A percentile compares a stretch with the other conserved stretches of the same genome.
These are phyloP conservation scores for Talaromyces sp. DNA, from an alignment of 2,329 filamentous ascomycete species.

Conservation along the genomic window DNA sequence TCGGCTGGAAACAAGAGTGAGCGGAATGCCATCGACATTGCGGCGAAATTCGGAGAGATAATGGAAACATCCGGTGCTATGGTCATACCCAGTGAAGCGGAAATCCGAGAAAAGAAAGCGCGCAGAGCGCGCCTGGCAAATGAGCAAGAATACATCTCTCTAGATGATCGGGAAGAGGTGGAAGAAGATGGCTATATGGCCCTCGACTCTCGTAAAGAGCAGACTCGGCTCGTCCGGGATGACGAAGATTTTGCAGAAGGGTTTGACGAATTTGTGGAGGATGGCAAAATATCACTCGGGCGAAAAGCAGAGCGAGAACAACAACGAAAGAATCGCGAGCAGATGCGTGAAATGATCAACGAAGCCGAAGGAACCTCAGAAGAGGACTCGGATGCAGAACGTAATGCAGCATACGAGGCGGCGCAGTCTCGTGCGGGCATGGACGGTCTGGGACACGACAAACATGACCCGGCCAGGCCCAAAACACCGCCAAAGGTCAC, in stretches of 20 bases:
- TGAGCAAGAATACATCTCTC: constrained; percentile 54
- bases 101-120: constrained; percentile 89
- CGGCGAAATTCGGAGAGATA: constrained; percentile 48
- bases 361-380: constrained; percentile 67
- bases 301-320: constrained; percentile 73
- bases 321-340: constrained; percentile 61
- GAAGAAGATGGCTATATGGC: constrained; percentile 44
- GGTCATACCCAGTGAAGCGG: constrained; percentile 72
- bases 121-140: constrained; percentile 76
- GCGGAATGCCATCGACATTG: constrained; percentile 54
- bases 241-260: constrained; percentile 93
- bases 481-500: constrained; percentile 71
- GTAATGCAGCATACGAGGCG: constrained; percentile 77
- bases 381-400: constrained; percentile 62
- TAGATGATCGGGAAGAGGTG: constrained; percentile 31
- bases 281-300: constrained; percentile 74
- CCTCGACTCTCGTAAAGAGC: constrained; percentile 54
- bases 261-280: constrained; percentile 87
- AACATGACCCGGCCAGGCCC: constrained; percentile 33
- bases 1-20: constrained; percentile 34
- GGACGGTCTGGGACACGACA: constrained; percentile 59
- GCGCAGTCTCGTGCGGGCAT: constrained; percentile 85
- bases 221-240: constrained; percentile 73
- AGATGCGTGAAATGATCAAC: constrained; percentile 80
- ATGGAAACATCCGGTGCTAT: constrained; percentile 33